Evolutionary conservation across 768 basidiomycete genomes (phyloP), one percentile per base, ranked within the genome.

Genomic region (Xerocomellus dryophilus): DNA sequence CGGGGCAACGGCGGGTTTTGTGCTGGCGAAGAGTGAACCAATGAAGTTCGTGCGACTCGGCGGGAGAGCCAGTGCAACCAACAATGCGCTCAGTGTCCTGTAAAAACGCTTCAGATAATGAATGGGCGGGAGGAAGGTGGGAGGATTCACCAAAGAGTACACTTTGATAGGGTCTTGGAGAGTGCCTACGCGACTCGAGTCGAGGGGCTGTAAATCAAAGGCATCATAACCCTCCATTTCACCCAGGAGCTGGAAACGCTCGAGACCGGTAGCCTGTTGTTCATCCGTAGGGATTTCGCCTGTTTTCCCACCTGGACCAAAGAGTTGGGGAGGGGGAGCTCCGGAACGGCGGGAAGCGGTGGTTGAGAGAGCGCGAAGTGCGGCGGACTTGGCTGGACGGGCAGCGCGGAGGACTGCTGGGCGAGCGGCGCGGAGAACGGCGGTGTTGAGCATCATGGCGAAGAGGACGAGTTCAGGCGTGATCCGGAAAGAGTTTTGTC

Each of bases 1-100:
- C 95, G 12, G 82, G 78, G 84, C 95, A 98, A 69, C 95, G 88
- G 58, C 78, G 76, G 60, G 80, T 77, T 71, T 85, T 83, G 64
- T 87, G 78, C 63, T 82, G 79, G 55, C 72, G 78, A 62, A 90
- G 59, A 56, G 68, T 80, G 70, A 93, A 84, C 95, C 95, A 98
- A 63, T 85, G 78, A 50, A 94, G 79, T 64, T 98, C 93, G 74
- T 98, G 96, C 32, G 93, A 95, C 73, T 98, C 96, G 42, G 89
- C 91, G 10, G 96, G 96, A 66, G 81, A 85, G 48, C 96, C 96
- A 39, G 96, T 94, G 80, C 95, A 98, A 43, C 96, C 96, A 68
- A 98, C 77, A 51, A 91, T 81, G 56, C 96, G 92, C 58, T 86
- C 82, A 35, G 81, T 75, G 59, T 88, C 88, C 93, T 95, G 53